These are phyloP conservation scores for Epipyxis sp. DNA, from an alignment of 108 stramenopile species.

Conservation along the genomic window DNA sequence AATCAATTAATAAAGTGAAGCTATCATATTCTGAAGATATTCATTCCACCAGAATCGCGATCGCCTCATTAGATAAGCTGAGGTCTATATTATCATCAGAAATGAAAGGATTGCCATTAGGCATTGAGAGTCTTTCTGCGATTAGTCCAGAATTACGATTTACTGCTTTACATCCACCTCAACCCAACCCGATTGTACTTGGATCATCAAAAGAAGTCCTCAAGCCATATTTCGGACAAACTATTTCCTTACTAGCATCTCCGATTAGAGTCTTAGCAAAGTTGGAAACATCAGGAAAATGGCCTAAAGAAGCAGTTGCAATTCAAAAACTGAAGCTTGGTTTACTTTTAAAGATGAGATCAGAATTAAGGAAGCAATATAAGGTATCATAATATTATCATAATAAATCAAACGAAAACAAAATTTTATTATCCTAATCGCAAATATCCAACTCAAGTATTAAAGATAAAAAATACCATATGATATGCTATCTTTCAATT, in stretches of 20 bases:
- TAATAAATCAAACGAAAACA: no score
- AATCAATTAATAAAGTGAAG: background rate
- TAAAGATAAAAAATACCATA: no score
- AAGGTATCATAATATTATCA: no score
- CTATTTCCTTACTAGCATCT: background rate
- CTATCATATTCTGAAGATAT: background rate
- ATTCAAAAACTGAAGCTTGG: background rate
- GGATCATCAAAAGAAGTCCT: background rate
- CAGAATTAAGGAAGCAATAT: background rate
- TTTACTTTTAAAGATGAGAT: background rate
- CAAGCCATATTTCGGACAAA: background rate
- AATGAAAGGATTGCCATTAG: background rate
- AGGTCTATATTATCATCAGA: background rate
- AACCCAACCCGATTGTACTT: background rate
- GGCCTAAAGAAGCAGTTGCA: conserved; percentile 21
- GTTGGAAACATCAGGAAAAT: background rate
- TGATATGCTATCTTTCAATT: no score
- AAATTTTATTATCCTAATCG: no score
- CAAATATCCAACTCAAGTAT: no score
- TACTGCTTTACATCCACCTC: background rate
- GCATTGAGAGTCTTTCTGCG: conserved; percentile 8
- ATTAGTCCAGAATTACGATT: background rate
- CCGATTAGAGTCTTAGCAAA: background rate
- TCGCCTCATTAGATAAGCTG: background rate
- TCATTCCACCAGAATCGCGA: background rate